phyloP scores from a whole-genome alignment of 257 asterid genomes.

The Solanum commersonii region DNA sequence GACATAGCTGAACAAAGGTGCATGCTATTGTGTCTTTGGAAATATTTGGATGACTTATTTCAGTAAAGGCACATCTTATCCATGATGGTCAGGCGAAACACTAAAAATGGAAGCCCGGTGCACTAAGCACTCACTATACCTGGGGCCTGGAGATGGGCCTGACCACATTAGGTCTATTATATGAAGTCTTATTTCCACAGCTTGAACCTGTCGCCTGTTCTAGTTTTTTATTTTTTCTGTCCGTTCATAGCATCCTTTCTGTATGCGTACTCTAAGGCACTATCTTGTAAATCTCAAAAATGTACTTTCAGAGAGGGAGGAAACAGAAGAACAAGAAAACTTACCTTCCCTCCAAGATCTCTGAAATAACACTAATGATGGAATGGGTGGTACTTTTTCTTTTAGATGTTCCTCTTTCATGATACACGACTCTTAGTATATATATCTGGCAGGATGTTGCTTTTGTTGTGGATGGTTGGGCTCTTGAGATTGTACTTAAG shows the following conservation, averaged over 20 bases:
- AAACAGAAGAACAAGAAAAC: not conserved
- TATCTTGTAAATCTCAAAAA: not conserved
- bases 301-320: not conserved
- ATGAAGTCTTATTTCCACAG: not conserved
- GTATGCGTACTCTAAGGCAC: not conserved
- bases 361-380: not conserved
- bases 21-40: not conserved
- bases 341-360: not conserved
- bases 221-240: not conserved
- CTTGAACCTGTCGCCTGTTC: not conserved
- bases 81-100: not conserved
- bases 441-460: constrained; percentile 70
- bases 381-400: not conserved
- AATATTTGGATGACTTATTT: not conserved
- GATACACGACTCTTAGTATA: not conserved
- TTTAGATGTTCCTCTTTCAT: not conserved
- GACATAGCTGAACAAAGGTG: not conserved
- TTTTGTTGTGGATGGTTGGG: constrained; percentile 99
- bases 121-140: not conserved
- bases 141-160: not conserved
- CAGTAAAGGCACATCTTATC: not conserved
- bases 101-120: not conserved
- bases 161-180: not conserved
- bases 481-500: constrained; percentile 95
- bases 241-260: not conserved